Conservation (phyloP, 1,139 yeast genomes). For the Blastobotrys serpentis region DNA sequence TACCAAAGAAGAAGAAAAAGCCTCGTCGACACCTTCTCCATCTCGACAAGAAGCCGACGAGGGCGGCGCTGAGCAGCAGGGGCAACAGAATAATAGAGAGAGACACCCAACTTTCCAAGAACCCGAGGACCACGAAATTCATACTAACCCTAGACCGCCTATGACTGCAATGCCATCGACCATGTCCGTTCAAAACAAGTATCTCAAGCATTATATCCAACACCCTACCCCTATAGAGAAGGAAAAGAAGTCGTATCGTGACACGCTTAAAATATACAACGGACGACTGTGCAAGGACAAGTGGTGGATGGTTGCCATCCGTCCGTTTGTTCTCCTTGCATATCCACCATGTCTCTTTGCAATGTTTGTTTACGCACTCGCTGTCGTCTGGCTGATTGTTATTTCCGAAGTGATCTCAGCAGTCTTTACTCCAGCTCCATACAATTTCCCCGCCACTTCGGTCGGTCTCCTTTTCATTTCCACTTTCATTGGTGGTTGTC, state of each 20-base stretch:
- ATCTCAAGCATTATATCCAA: slow-evolving; percentile 19
- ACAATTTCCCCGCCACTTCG: slow-evolving; percentile 48
- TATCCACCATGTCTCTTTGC: slow-evolving; percentile 59
- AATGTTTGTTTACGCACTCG: slow-evolving; percentile 52
- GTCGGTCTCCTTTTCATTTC: slow-evolving; percentile 59
- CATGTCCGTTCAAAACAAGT: slow-evolving; percentile 15
- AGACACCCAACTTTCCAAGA: slow-evolving; percentile 22
- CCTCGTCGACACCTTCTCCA: not conserved
- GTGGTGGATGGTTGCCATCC: slow-evolving; percentile 57
- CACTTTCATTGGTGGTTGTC: slow-evolving; percentile 58
- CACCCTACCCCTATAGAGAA: slow-evolving; percentile 19
- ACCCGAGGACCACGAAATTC: slow-evolving; percentile 13
- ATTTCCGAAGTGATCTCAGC: slow-evolving; percentile 57
- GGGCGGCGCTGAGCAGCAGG: too few species aligned
- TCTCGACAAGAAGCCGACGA: not conserved
- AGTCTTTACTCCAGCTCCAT: slow-evolving; percentile 49
- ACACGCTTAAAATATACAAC: slow-evolving; percentile 34
- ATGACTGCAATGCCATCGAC: slow-evolving; percentile 10
- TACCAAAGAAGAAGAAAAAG: slow-evolving; percentile 4
- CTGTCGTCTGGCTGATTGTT: slow-evolving; percentile 64
- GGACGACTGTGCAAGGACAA: slow-evolving; percentile 53
- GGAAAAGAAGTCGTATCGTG: slow-evolving; percentile 28
- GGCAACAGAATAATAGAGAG: too few species aligned
- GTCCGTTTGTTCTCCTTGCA: slow-evolving; percentile 53
- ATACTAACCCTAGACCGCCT: slow-evolving; percentile 11